A percentile compares a stretch with the other conserved stretches of the same genome.
phyloP scores from a whole-genome alignment of 129 eudicot species.

The Calendula officinalis region DNA sequence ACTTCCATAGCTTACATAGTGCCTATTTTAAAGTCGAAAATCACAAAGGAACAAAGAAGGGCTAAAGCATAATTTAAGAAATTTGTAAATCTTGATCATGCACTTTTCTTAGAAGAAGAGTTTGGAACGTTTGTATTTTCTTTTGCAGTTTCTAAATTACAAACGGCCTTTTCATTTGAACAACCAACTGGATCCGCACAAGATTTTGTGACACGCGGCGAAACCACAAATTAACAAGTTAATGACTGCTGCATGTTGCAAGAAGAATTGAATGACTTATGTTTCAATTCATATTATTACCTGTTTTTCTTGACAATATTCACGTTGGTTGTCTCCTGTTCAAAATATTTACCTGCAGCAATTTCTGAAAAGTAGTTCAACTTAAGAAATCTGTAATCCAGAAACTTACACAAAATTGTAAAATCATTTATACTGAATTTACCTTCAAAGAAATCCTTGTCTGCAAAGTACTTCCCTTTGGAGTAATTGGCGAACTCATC shows the following conservation, averaged over 20 bases:
- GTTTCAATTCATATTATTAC: not conserved
- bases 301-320: conserved; percentile 4
- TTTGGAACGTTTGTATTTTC: not conserved
- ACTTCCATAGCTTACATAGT: no score
- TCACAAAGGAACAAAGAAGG: no score
- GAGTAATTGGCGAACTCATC: conserved; percentile 13
- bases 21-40: no score
- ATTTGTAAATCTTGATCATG: not conserved
- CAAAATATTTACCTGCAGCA: conserved; percentile 11
- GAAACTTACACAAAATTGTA: no score
- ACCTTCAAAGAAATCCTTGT: conserved; percentile 11
- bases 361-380: not conserved
- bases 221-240: not conserved
- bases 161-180: not conserved
- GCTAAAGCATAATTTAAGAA: no score
- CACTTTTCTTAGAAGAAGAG: not conserved
- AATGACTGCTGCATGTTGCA: not conserved
- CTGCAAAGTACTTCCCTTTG: conserved; percentile 13
- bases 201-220: not conserved
- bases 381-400: not conserved
- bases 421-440: not conserved
- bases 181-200: not conserved
- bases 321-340: not conserved
- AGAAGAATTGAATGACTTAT: not conserved
- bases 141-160: not conserved